These are phyloP conservation scores for Zancudomyces culisetae DNA, from an alignment of 371 early-diverging fungal genomes.

Conservation along the genomic window DNA sequence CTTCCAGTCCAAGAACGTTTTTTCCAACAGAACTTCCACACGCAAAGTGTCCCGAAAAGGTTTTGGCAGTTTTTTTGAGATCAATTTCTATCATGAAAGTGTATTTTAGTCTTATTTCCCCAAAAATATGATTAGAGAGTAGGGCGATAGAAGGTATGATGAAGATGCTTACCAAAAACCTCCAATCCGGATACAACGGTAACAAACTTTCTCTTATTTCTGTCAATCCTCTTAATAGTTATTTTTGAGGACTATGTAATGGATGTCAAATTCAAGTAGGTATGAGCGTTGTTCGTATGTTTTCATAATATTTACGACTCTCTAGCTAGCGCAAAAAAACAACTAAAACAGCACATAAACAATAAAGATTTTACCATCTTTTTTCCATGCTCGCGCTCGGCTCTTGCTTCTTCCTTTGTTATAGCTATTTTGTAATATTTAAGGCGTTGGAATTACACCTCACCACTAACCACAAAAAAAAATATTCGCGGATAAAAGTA, in stretches of 20 bases:
- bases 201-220: constrained; percentile 79
- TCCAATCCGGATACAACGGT: constrained; percentile 22
- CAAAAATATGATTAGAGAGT: neutral
- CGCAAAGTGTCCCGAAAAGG: constrained; percentile 73
- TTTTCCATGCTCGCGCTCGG: constrained; percentile 52
- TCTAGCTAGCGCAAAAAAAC: no score
- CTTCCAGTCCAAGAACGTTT: constrained; percentile 64
- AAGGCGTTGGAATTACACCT: constrained; percentile 2
- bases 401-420: constrained; percentile 47
- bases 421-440: constrained; percentile 18
- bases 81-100: constrained; percentile 42
- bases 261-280: neutral
- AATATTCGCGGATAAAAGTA: constrained; percentile 16
- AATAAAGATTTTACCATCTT: constrained; percentile 41
- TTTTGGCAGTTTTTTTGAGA: constrained; percentile 83
- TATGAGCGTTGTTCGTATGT: no score
- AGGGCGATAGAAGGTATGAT: constrained; percentile 27
- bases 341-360: no score
- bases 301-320: no score
- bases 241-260: constrained; percentile 31
- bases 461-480: constrained; percentile 8
- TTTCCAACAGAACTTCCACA: constrained; percentile 80
- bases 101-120: neutral
- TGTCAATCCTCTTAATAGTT: constrained; percentile 56
- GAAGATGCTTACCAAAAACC: constrained; percentile 23